These are phyloP conservation scores for Alternaria infectoria DNA, from an alignment of 2,329 filamentous ascomycete genomes.

Conservation along the genomic window DNA sequence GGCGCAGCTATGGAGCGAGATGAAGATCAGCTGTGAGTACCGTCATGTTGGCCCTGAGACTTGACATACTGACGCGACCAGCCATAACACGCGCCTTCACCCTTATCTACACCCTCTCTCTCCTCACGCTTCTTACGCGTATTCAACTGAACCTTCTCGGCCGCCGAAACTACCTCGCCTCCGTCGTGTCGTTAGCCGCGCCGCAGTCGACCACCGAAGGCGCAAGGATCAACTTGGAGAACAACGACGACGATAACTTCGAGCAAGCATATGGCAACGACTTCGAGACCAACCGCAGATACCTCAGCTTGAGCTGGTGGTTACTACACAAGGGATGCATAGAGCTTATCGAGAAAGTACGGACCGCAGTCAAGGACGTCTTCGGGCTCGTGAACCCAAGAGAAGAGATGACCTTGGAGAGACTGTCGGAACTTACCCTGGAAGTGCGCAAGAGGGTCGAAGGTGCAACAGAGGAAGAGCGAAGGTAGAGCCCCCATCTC, in stretches of 20 bases:
- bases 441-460: constrained; percentile 87
- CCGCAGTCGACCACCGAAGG: constrained; percentile 66
- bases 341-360: constrained; percentile 79
- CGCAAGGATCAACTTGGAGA: constrained; percentile 84
- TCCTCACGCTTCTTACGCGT: constrained; percentile 89
- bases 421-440: constrained; percentile 78
- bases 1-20: constrained; percentile 93
- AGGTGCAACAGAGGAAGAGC: constrained; percentile 69
- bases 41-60: constrained; percentile 4
- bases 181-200: constrained; percentile 87
- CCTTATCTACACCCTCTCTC: constrained; percentile 85
- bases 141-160: constrained; percentile 97
- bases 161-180: constrained; percentile 92
- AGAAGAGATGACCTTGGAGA: constrained; percentile 83
- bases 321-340: constrained; percentile 89
- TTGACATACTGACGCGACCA: constrained; percentile 47
- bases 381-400: constrained; percentile 89
- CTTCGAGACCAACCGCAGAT: constrained; percentile 93
- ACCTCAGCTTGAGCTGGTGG: constrained; percentile 98
- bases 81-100: constrained; percentile 92
- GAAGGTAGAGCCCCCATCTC: constrained; percentile 52
- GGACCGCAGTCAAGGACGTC: constrained; percentile 83
- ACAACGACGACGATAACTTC: constrained; percentile 86
- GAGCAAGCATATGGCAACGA: constrained; percentile 88
- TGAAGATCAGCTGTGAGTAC: constrained; percentile 88